A percentile compares a stretch with the other conserved stretches of the same genome.
Conservation (phyloP, 129 eudicot genomes). For the Arctium minus region DNA sequence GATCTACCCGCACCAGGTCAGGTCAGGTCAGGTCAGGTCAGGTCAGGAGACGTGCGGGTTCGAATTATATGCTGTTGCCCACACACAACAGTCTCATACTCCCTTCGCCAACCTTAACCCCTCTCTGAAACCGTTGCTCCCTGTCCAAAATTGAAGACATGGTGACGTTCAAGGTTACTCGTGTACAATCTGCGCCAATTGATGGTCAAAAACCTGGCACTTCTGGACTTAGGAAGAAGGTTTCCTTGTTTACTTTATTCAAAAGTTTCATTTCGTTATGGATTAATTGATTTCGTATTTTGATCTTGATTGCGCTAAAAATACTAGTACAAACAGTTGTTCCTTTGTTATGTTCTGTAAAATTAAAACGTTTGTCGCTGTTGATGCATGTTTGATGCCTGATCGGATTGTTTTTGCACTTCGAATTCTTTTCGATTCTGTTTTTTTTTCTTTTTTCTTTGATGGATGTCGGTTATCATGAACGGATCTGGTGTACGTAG, state of each 20-base stretch:
- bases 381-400: background rate
- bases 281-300: background rate
- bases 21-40: background rate
- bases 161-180: conserved; percentile 52
- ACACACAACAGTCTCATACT: background rate
- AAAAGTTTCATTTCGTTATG: background rate
- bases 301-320: background rate
- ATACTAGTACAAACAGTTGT: background rate
- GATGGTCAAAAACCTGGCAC: conserved; percentile 82
- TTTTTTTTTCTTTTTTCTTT: background rate
- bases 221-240: conserved; percentile 78
- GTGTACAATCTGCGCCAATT: conserved; percentile 51
- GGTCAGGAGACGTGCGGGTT: background rate
- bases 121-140: background rate
- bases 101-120: background rate
- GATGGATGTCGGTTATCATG: background rate
- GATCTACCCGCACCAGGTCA: background rate
- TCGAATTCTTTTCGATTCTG: background rate
- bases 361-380: background rate
- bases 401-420: background rate
- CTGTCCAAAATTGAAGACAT: conserved; percentile 14
- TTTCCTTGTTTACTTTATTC: background rate
- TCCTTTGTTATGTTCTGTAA: background rate
- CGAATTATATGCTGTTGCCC: background rate
- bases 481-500: background rate